Evolutionary conservation across 495 filamentous ascomycete species (phyloP), one percentile per base, ranked within the genome.

Genomic region (Podospora appendiculata): DNA sequence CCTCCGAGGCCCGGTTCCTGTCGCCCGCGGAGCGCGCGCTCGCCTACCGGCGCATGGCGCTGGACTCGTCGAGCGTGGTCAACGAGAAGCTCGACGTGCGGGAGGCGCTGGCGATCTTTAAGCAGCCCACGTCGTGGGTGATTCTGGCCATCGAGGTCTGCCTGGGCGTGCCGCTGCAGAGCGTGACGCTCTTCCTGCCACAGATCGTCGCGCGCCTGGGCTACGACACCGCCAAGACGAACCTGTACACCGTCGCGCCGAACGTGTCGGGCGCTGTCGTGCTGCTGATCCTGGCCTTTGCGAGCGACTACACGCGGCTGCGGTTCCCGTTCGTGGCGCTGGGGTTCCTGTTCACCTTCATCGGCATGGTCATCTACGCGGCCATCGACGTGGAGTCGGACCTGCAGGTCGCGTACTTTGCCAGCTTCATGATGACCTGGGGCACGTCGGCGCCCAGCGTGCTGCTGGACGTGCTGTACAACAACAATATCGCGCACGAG

Each of bases 371-470:
- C 60, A 86, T 91, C 60, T 89, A 83, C 55, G 83, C 83, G 0
- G 71, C 79, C 34, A 85, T 89, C 51, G 79, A 89, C 58, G 83
- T 87, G 13, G 54, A 78, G 51, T 52, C 62, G 1, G 65, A 83
- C 35, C 65, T 82, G 10, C 73, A 80, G 32, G 73, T 89, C 3
- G 86, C 85, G 3, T 91, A 91, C 52, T 90, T 87, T 50, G 84
- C 86, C 10, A 80, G 75, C 17, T 91, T 90, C 63, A 88, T 90
- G 84, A 89, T 91, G 85, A 84, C 81, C 13, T 90, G 87, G 85
- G 78, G 78, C 13, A 80, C 76, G 1, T 80, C 73, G n/a, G 78
- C 76, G 4, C 75, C 79, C 0, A 79, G 76, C 1, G 76, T 80
- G 17, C 64, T 82, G 13, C 58, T 81, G 12, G 76, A 74, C 10